Conservation (phyloP, 208 protist genomes). For the Leishmania mexicana region DNA sequence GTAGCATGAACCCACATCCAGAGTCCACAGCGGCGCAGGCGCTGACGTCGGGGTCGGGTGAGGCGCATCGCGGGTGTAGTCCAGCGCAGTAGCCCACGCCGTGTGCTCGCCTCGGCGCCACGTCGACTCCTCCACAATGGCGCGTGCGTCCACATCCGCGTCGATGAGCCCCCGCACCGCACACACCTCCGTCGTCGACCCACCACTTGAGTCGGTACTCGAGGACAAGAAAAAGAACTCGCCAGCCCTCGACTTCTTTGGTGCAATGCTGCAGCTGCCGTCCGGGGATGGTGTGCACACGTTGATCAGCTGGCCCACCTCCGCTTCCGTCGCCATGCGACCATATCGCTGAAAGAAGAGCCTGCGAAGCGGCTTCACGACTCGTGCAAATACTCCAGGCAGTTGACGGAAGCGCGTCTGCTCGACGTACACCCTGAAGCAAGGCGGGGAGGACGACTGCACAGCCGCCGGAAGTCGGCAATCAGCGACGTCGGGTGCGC, state of each 20-base stretch:
- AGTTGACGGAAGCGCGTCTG: constrained; percentile 28
- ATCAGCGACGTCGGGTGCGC: background rate
- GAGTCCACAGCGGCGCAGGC: constrained; percentile 42
- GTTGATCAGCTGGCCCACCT: constrained; percentile 48
- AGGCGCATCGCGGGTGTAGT: constrained; percentile 2
- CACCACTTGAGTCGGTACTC: background rate
- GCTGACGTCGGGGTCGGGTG: background rate
- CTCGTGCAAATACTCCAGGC: constrained; percentile 45
- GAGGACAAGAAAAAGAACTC: background rate
- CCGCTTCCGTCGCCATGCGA: constrained; percentile 56
- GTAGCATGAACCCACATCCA: constrained; percentile 90
- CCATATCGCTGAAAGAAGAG: constrained; percentile 48
- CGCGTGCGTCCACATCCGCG: background rate
- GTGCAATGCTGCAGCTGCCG: background rate
- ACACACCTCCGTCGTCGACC: background rate
- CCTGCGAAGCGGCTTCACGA: constrained; percentile 58
- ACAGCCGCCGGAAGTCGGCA: background rate
- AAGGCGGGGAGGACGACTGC: background rate
- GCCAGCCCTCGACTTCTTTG: background rate
- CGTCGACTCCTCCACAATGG: constrained; percentile 3
- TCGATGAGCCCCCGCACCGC: constrained; percentile 9
- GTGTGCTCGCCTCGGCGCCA: constrained; percentile 19
- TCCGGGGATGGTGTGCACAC: background rate
- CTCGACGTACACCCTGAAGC: constrained; percentile 4
- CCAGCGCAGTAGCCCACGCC: constrained; percentile 23